phyloP scores from a whole-genome alignment of 441 rosid genomes.

The Erodium texanum region DNA sequence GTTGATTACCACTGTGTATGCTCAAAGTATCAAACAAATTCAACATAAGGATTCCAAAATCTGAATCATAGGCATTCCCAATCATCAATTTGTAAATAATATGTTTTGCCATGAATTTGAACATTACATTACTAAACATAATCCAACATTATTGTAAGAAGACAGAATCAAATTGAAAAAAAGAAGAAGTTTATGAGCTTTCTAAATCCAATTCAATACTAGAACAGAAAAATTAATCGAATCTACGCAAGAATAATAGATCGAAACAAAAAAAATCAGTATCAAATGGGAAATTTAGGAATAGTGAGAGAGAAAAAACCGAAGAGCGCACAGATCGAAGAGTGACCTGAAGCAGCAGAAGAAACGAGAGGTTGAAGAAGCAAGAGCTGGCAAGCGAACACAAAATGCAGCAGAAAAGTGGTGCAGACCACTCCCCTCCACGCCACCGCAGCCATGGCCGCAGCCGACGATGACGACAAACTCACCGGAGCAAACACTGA shows the following conservation, averaged over 20 bases:
- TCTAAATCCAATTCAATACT: neutral
- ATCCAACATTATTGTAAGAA: neutral
- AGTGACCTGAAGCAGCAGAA: conserved; percentile 44
- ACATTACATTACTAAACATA: neutral
- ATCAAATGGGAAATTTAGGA: neutral
- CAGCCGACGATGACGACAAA: conserved; percentile 14
- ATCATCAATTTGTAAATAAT: neutral
- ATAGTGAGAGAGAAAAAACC: neutral
- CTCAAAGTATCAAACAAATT: neutral
- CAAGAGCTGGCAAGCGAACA: conserved; percentile 65
- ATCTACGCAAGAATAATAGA: neutral
- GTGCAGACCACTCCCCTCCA: conserved; percentile 60
- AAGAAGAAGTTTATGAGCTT: neutral
- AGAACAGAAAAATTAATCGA: neutral
- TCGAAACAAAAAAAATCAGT: neutral
- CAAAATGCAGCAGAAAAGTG: conserved; percentile 58
- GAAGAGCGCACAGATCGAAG: neutral
- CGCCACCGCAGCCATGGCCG: conserved; percentile 48
- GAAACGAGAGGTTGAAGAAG: conserved; percentile 87
- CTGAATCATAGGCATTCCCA: neutral
- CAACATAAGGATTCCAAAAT: neutral
- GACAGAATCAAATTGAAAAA: neutral
- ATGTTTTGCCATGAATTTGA: neutral
- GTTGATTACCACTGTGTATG: neutral
- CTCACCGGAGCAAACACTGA: conserved; percentile 30